A percentile compares a stretch with the other conserved stretches of the same genome.
These are phyloP conservation scores for Lachnellula cervina DNA, from an alignment of 2,329 filamentous ascomycete genomes.

Conservation along the genomic window DNA sequence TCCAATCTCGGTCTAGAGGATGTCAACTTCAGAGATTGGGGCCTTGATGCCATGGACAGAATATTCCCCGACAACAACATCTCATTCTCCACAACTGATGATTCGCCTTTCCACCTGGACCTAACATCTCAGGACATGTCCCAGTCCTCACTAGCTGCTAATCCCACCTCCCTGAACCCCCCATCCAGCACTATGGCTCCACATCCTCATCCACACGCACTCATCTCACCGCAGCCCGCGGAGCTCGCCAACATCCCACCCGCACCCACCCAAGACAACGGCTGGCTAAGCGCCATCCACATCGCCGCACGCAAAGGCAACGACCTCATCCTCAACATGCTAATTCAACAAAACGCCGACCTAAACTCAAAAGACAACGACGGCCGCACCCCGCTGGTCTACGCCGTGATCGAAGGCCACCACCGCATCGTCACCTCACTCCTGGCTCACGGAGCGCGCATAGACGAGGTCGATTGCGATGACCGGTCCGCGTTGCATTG, in stretches of 20 bases:
- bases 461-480: background rate
- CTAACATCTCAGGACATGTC: background rate
- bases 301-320: constrained; percentile 2
- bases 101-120: background rate
- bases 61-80: background rate
- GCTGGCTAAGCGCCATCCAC: constrained; percentile 1
- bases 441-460: constrained; percentile 2
- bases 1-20: background rate
- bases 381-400: constrained; percentile 3
- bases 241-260: background rate
- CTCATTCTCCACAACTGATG: background rate
- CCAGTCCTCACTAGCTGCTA: background rate
- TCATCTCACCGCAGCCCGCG: background rate
- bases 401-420: constrained; percentile 5
- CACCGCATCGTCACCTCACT: background rate
- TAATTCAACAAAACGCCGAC: constrained; percentile 4
- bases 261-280: background rate
- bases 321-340: constrained; percentile 3
- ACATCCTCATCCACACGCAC: background rate
- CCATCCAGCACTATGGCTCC: background rate
- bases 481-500: background rate
- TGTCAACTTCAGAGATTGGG: background rate
- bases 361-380: background rate
- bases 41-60: background rate
- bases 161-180: background rate